These are phyloP conservation scores for Paramecium sonneborni DNA, from an alignment of 73 alveolate species.

Conservation along the genomic window DNA sequence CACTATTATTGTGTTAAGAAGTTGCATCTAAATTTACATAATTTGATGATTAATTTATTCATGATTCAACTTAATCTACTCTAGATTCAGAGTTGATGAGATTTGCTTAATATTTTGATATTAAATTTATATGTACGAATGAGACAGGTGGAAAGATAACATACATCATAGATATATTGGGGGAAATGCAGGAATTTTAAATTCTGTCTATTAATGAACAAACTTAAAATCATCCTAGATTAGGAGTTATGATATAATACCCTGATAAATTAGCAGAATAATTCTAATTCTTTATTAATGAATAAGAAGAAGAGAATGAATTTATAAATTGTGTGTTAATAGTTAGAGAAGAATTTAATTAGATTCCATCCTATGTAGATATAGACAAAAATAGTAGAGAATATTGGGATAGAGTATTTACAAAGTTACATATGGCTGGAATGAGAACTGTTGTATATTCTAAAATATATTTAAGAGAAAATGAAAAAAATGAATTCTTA, in stretches of 20 bases:
- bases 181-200: slow-evolving; percentile 8
- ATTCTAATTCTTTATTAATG: not conserved
- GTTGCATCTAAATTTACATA: not conserved
- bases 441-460: slow-evolving; percentile 44
- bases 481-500: slow-evolving; percentile 23
- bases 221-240: slow-evolving; percentile 2
- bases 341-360: slow-evolving; percentile 51
- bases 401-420: slow-evolving; percentile 45
- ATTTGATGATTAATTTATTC: not conserved
- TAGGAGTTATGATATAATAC: not conserved
- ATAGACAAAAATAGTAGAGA: slow-evolving; percentile 39
- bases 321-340: not conserved
- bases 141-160: slow-evolving; percentile 1
- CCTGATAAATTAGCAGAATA: slow-evolving; percentile 18
- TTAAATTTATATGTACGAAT: slow-evolving; percentile 4
- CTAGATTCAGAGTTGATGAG: not conserved
- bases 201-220: not conserved
- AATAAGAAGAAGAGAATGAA: not conserved
- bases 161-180: not conserved
- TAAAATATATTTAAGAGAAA: not conserved
- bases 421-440: slow-evolving; percentile 8
- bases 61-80: slow-evolving; percentile 12
- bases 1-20: not conserved
- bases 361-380: slow-evolving; percentile 45
- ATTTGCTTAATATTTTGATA: slow-evolving; percentile 26